Percentiles rank a stretch among this genome's conserved stretches.
Conservation (phyloP, 2,329 filamentous ascomycete genomes). For the Calonectria ilicicola region DNA sequence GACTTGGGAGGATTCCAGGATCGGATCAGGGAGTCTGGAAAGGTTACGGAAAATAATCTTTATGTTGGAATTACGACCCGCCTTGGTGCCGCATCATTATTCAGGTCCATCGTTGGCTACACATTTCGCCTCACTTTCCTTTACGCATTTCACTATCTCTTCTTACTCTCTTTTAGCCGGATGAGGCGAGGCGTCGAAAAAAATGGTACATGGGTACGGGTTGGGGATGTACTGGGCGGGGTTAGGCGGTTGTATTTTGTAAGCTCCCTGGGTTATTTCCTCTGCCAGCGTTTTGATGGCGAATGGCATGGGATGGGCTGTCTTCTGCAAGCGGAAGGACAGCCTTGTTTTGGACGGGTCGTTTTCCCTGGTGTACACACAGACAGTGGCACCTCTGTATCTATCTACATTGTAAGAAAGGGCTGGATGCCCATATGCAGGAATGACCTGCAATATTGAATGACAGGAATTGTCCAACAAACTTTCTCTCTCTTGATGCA, state of each 20-base stretch:
- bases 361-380: background rate
- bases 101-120: slow-evolving; percentile 7
- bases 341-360: background rate
- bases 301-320: background rate
- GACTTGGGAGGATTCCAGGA: slow-evolving; percentile 19
- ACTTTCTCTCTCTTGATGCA: background rate
- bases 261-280: slow-evolving; percentile 3
- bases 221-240: slow-evolving; percentile 13
- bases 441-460: slow-evolving; percentile 15
- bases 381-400: slow-evolving; percentile 11
- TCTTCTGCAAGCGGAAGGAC: slow-evolving; percentile 5
- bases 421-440: slow-evolving; percentile 13
- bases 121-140: slow-evolving; percentile 2
- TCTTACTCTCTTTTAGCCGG: slow-evolving; percentile 8
- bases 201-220: slow-evolving; percentile 18
- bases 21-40: slow-evolving; percentile 23
- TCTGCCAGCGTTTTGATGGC: background rate
- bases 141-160: slow-evolving; percentile 2
- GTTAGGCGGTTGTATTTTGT: slow-evolving; percentile 16
- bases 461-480: slow-evolving; percentile 18
- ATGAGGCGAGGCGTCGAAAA: slow-evolving; percentile 22
- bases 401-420: slow-evolving; percentile 21
- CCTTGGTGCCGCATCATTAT: slow-evolving; percentile 10
- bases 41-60: slow-evolving; percentile 19
- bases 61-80: slow-evolving; percentile 27